Conservation (phyloP, 192 early-diverging fungal genomes). For the Piromyces finnis region DNA sequence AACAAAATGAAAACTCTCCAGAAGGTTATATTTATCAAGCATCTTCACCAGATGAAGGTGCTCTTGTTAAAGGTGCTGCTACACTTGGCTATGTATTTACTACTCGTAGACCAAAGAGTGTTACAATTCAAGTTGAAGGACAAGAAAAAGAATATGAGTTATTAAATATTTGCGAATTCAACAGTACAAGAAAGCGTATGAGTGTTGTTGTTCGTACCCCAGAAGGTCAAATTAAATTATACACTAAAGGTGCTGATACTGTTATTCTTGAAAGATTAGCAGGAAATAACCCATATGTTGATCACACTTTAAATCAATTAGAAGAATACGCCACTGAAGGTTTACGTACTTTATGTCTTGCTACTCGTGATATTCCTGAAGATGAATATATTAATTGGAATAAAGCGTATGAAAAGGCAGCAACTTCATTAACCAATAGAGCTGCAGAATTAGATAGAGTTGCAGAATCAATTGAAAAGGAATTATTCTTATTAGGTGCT, state of each 20-base stretch:
- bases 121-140: slow-evolving; percentile 17
- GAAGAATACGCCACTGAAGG: slow-evolving; percentile 34
- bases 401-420: slow-evolving; percentile 6
- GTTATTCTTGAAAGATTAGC: slow-evolving; percentile 84
- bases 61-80: slow-evolving; percentile 61
- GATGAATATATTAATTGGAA: slow-evolving; percentile 77
- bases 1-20: slow-evolving; percentile 24
- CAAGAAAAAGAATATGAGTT: slow-evolving; percentile 66
- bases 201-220: slow-evolving; percentile 74
- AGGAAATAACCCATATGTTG: slow-evolving; percentile 50
- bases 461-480: slow-evolving; percentile 88
- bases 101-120: slow-evolving; percentile 28
- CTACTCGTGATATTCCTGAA: slow-evolving; percentile 77
- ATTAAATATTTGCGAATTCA: slow-evolving; percentile 94
- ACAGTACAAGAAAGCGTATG: slow-evolving; percentile 98
- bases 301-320: slow-evolving; percentile 50
- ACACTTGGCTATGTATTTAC: slow-evolving; percentile 48
- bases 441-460: slow-evolving; percentile 73
- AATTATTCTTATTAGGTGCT: slow-evolving; percentile 79
- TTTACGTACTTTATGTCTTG: slow-evolving; percentile 85
- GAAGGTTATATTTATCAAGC: slow-evolving; percentile 4
- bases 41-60: slow-evolving; percentile 42
- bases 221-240: slow-evolving; percentile 44
- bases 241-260: slow-evolving; percentile 96
- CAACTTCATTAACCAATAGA: slow-evolving; percentile 81